phyloP scores from a whole-genome alignment of 805 yeast genomes.

The Saccharomyces paradoxus region DNA sequence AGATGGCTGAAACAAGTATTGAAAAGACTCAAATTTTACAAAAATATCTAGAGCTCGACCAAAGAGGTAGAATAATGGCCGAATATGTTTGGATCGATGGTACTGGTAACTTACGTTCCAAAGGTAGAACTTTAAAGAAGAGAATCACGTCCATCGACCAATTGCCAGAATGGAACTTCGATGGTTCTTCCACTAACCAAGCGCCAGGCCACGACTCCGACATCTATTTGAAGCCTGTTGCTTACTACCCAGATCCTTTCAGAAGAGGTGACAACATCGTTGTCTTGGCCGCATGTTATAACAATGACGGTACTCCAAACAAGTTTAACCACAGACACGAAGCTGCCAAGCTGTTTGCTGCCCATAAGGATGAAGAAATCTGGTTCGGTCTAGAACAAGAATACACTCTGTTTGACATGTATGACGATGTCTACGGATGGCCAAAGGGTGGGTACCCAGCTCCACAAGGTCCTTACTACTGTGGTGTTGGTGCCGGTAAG shows the following conservation, averaged over 20 bases:
- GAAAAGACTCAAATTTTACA: constrained; percentile 70
- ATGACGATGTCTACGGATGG: constrained; percentile 91
- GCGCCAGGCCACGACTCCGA: constrained; percentile 98
- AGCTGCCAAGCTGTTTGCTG: constrained; percentile 89
- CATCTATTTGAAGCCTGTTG: constrained; percentile 89
- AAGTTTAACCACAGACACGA: constrained; percentile 97
- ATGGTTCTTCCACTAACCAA: constrained; percentile 97
- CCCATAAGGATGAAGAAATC: constrained; percentile 72
- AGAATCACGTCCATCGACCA: constrained; percentile 68
- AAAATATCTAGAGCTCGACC: constrained; percentile 78
- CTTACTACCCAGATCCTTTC: constrained; percentile 93
- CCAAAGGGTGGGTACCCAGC: constrained; percentile 99
- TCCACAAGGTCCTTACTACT: constrained; percentile 99
- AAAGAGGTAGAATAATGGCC: constrained; percentile 80
- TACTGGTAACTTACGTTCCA: constrained; percentile 82
- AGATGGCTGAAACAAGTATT: constrained; percentile 21
- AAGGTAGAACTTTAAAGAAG: constrained; percentile 77
- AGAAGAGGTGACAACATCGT: constrained; percentile 95
- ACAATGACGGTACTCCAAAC: constrained; percentile 98
- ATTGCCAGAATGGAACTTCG: constrained; percentile 98
- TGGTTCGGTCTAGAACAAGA: constrained; percentile 99
- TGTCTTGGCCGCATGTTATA: constrained; percentile 94
- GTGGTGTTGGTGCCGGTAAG: constrained; percentile 99
- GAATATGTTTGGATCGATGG: constrained; percentile 98
- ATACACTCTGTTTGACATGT: constrained; percentile 90